Base-by-base conservation (phyloP, 805 yeast genomes). In the Jamesozyma rosinii region DNA sequence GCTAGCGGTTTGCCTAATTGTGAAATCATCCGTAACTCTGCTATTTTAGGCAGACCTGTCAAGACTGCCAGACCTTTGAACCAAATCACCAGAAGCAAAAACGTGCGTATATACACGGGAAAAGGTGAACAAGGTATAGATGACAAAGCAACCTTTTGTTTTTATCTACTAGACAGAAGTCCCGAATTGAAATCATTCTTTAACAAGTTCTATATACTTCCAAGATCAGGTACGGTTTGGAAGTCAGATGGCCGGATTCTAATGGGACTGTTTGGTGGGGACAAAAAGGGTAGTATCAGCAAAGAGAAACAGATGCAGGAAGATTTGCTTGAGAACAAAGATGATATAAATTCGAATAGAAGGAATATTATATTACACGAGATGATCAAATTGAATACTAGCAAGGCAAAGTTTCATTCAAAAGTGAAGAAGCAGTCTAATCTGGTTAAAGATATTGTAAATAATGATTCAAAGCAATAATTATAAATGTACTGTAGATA, bases 211-310 rank as follows among this genome's bases (percentile, higher is more conserved):
- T 59, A 52, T 39, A 53, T 60, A 14, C 42, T 60, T 19, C 53
- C 60, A 8, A 54, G 66, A 38, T 51, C 62, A 10, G 66, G 65
- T 26, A 42, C 41, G 20, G 51, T 60, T 35, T 54, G 55, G 52
- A 53, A 48, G 11, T 46, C 52, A 17, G 64, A 59, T 43, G 59
- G 63, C 20, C 50, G 63, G 37, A 37, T 59, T 11, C 48, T 61
- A 18, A 61, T 56, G 34, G 57, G 56, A 19, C 47, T 61, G 19
- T 58, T 59, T 43, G 57, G 59, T 6, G 52, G 52, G 11, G 59
- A 53, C 20, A 10, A n/a, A 3, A 24, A 35, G 13, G 35, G 38
- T 4, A 30, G 17, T 18, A 13, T 29, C 26, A n/a, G 17, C 15
- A 20, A 35, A n/a, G 11, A 11, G 6, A 14, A 35, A 3, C 4